Base-by-base conservation (phyloP, 805 yeast genomes). In the Sugiyamaella smithiae region DNA sequence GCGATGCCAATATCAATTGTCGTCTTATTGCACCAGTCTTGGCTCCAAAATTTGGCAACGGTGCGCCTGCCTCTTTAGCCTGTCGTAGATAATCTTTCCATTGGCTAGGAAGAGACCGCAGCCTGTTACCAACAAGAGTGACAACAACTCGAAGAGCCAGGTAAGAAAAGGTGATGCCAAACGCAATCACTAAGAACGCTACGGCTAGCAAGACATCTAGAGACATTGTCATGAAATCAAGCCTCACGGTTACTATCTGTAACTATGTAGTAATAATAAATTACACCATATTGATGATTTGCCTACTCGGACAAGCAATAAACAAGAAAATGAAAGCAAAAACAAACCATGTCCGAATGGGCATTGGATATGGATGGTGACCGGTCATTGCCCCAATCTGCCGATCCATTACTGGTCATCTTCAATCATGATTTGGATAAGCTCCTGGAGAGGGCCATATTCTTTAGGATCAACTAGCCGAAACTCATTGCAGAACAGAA, bases 371-470 rank as follows among this genome's bases (percentile, higher is more conserved):
- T n/a, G n/a, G n/a, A n/a, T n/a, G n/a, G n/a, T n/a, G n/a, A n/a
- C n/a, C n/a, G n/a, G n/a, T n/a, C n/a, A n/a, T n/a, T n/a, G n/a
- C n/a, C n/a, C n/a, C n/a, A n/a, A n/a, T n/a, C n/a, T n/a, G n/a
- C n/a, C n/a, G n/a, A n/a, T n/a, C n/a, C 8, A 16, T 25, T 32
- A 29, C 35, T 46, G 22, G 25, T 53, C 59, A 49, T 67, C 75
- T 17, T 74, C 73, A 49, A 82, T 66, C 84, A 86, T 81, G 31
- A 78, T 76, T 22, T 75, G 77, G 2, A 89, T 93, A 58, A 93
- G 74, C 62, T 88, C 96, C 53, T 84, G 84, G 57, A 93, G 71
- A 1, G 99, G 99, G 33, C 97, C 99, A 62, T 80, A 88, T 68
- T 93, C 99, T 58, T 85, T 85, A 35, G 77, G 74, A 46, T 80